These are phyloP conservation scores for Lasiodiplodia citricola DNA, from an alignment of 2,329 filamentous ascomycete genomes.

Conservation along the genomic window DNA sequence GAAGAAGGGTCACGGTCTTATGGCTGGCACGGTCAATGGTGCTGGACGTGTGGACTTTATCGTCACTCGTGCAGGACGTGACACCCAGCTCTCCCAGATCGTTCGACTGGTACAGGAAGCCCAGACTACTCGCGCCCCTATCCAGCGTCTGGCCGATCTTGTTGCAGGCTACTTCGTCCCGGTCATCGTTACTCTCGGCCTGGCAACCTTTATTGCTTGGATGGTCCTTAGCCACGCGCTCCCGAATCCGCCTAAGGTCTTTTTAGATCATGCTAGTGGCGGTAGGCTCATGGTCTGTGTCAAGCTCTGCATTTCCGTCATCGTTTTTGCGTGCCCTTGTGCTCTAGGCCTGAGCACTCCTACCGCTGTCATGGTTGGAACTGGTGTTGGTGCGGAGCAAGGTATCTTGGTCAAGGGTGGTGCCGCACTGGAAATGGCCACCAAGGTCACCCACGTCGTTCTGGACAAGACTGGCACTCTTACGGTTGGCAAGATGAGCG, in stretches of 20 bases:
- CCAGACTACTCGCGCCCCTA: slow-evolving; percentile 91
- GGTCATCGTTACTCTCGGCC: slow-evolving; percentile 80
- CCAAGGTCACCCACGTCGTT: slow-evolving; percentile 86
- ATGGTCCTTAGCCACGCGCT: slow-evolving; percentile 93
- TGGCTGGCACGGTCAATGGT: slow-evolving; percentile 95
- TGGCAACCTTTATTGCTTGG: slow-evolving; percentile 87
- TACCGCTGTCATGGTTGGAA: slow-evolving; percentile 98
- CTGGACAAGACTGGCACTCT: slow-evolving; percentile 96
- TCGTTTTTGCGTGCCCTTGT: slow-evolving; percentile 97
- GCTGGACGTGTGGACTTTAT: slow-evolving; percentile 90
- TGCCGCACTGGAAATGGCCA: slow-evolving; percentile 86
- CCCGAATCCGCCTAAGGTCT: slow-evolving; percentile 84
- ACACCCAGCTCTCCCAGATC: slow-evolving; percentile 97
- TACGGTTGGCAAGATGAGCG: slow-evolving; percentile 94
- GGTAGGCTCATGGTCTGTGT: slow-evolving; percentile 96
- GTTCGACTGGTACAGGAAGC: slow-evolving; percentile 98
- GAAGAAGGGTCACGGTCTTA: slow-evolving; percentile 75
- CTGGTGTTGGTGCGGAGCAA: slow-evolving; percentile 92
- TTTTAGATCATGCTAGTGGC: slow-evolving; percentile 77
- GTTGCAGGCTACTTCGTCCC: slow-evolving; percentile 96
- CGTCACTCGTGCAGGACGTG: slow-evolving; percentile 88
- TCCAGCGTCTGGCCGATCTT: slow-evolving; percentile 88
- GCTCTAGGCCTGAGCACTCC: slow-evolving; percentile 95
- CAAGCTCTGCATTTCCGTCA: slow-evolving; percentile 97
- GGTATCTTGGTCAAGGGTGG: slow-evolving; percentile 98